A percentile compares a stretch with the other conserved stretches of the same genome.
These are phyloP conservation scores for Aspergillus sp. DNA, from an alignment of 2,329 filamentous ascomycete genomes.

Conservation along the genomic window DNA sequence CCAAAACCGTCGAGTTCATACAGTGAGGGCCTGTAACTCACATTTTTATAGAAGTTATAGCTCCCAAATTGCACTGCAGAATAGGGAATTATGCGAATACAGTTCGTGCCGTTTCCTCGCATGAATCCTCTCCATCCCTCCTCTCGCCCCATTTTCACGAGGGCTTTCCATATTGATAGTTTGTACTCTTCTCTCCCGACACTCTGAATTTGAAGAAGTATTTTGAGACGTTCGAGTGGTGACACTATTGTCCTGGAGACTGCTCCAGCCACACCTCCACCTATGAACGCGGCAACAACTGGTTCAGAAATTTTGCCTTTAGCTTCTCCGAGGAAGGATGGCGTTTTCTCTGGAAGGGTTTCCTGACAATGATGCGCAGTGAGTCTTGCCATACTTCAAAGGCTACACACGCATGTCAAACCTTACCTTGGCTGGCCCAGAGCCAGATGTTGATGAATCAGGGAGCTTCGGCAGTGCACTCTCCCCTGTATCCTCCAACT, in stretches of 20 bases:
- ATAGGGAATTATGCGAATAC: slow-evolving; percentile 95
- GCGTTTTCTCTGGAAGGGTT: slow-evolving; percentile 5
- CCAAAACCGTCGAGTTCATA: background rate
- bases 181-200: slow-evolving; percentile 89
- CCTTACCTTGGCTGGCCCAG: slow-evolving; percentile 18
- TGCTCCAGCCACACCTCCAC: slow-evolving; percentile 87
- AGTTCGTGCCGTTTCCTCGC: slow-evolving; percentile 97
- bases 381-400: background rate
- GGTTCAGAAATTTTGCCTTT: slow-evolving; percentile 65
- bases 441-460: slow-evolving; percentile 14
- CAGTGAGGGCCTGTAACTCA: slow-evolving; percentile 41
- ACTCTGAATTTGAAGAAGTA: slow-evolving; percentile 94
- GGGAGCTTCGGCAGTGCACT: slow-evolving; percentile 14
- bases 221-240: slow-evolving; percentile 91
- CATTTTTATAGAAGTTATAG: slow-evolving; percentile 95
- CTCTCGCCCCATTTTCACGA: slow-evolving; percentile 93
- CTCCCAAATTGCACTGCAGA: slow-evolving; percentile 97
- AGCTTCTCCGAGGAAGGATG: slow-evolving; percentile 18
- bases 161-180: slow-evolving; percentile 79
- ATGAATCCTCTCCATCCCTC: slow-evolving; percentile 97
- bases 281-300: slow-evolving; percentile 85
- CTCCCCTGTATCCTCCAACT: slow-evolving; percentile 12
- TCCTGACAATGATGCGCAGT: slow-evolving; percentile 13
- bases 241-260: slow-evolving; percentile 98
- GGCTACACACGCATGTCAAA: background rate